Base-by-base conservation (phyloP, 306 rosid species). In the Adenanthera pavonina region DNA sequence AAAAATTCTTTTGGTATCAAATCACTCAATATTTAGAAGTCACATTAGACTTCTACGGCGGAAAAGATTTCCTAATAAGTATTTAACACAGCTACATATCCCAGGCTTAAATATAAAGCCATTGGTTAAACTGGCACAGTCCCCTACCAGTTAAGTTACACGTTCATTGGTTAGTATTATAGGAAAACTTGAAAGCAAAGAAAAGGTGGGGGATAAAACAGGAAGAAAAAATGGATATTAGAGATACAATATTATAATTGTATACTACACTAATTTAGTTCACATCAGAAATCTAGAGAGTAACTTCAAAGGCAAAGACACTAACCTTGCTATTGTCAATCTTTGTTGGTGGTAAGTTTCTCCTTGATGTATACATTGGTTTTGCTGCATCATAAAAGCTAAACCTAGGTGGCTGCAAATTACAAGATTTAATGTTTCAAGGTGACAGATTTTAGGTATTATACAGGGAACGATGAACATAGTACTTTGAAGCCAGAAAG, bases 261-360 rank as follows among this genome's bases (percentile, higher is more conserved):
- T 25, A n/a, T 56, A 56, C 33, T 2, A 3, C 19, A 56, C 5
- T 15, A 52, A 13, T 54, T 59, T 5, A 48, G 70, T 62, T 56
- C 53, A 41, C 49, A 74, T 25, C 35, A 33, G 11, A 80, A 66
- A 73, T 77, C 49, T 47, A 6, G 8, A 43, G 62, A 51, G 68
- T 34, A 72, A 73, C 34, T 67, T 61, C 72, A 69, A 76, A 74
- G 64, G 78, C 46, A 65, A 25, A 69, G 72, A 47, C 44, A 82
- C 87, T 65, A 82, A 93, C 99, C 99, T 88, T 95, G 92, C 99
- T 82, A 34, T 76, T 90, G 83, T 93, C 97, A 73, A 95, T 89
- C 89, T 89, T 90, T 38, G 98, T 56, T 60, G 98, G 98, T 16
- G 98, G 98, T 66, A 95, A 85, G 95, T 92, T 95, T 88, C 97